Conservation (phyloP, 2,329 filamentous ascomycete species). For the Acephala macrosclerotiorum region DNA sequence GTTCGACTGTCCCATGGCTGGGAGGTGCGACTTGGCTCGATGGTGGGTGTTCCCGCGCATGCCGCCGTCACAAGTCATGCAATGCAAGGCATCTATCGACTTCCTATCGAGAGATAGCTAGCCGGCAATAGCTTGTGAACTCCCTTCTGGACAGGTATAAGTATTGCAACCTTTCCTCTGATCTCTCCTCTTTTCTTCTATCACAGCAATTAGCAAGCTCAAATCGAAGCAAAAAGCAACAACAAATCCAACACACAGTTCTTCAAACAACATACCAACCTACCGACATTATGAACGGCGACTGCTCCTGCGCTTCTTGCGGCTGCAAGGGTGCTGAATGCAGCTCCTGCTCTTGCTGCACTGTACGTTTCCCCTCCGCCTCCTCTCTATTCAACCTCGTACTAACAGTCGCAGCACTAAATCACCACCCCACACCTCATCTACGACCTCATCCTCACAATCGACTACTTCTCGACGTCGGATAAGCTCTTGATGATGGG, state of each 20-base stretch:
- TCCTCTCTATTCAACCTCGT: neutral
- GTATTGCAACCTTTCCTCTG: neutral
- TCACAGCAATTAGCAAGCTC: neutral
- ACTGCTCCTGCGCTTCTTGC: constrained; percentile 25
- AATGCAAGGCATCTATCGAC: neutral
- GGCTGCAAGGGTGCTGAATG: constrained; percentile 18
- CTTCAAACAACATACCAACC: constrained; percentile 6
- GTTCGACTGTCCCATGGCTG: neutral
- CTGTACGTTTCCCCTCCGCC: constrained; percentile 16
- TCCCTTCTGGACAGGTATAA: neutral
- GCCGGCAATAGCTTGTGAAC: neutral
- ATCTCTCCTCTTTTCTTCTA: neutral
- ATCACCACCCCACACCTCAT: neutral
- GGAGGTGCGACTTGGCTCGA: neutral
- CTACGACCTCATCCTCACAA: neutral
- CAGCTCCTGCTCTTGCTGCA: constrained; percentile 29
- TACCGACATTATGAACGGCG: constrained; percentile 18
- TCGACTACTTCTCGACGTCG: constrained; percentile 11
- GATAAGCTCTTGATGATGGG: neutral
- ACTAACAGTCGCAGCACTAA: constrained; percentile 13
- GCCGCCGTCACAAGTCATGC: constrained; percentile 2
- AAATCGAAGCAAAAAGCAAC: constrained; percentile 7
- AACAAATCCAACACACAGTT: constrained; percentile 14
- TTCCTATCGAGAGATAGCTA: neutral
- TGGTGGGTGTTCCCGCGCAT: neutral